Percentiles rank a stretch among this genome's conserved stretches.
These are phyloP conservation scores for Sphagnum fallax DNA, from an alignment of 228 moss, liverwort and hornwort species.

Conservation along the genomic window DNA sequence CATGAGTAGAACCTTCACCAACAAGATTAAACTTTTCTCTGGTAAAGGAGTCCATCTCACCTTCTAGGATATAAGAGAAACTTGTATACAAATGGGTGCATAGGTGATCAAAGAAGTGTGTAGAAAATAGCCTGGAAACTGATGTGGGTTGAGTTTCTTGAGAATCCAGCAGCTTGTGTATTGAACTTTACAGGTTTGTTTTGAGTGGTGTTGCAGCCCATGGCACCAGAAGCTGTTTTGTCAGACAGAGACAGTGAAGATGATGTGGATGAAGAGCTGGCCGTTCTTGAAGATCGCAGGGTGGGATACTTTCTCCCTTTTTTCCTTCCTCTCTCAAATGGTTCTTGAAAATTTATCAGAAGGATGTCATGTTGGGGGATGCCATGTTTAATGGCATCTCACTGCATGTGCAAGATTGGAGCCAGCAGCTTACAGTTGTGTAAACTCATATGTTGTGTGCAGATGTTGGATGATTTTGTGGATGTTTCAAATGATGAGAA, in stretches of 20 bases:
- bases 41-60: too few species aligned
- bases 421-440: too few species aligned
- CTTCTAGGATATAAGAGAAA: too few species aligned
- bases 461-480: constrained; percentile 99
- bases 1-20: too few species aligned
- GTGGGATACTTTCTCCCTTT: constrained; percentile 21
- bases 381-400: background rate
- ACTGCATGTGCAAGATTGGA: too few species aligned
- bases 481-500: constrained; percentile 93
- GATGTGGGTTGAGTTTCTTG: too few species aligned
- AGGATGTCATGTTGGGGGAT: background rate
- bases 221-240: constrained; percentile 81
- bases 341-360: background rate
- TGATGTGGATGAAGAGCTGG: constrained; percentile 81
- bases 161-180: background rate
- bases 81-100: too few species aligned
- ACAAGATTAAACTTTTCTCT: too few species aligned
- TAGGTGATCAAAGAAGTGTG: too few species aligned
- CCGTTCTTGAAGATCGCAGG: constrained; percentile 93
- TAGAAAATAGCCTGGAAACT: too few species aligned
- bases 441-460: constrained; percentile 4
- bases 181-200: background rate
- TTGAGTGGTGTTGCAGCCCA: constrained; percentile 38
- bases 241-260: constrained; percentile 93
- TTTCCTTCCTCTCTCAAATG: background rate